Conservation (phyloP, 129 eudicot genomes). For the Smallanthus sonchifolius region DNA sequence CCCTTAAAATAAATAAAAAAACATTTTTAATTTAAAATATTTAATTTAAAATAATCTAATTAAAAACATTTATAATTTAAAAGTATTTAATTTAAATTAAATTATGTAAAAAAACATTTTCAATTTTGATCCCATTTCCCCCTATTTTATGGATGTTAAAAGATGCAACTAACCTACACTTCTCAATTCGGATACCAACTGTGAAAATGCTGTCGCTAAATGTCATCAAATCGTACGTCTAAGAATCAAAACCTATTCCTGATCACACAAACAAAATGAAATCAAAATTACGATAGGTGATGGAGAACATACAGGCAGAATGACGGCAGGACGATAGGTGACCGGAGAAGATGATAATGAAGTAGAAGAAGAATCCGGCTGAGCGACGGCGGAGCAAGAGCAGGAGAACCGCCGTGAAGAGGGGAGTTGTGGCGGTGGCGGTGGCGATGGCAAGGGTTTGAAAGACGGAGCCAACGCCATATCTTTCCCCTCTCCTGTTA, state of each 20-base stretch:
- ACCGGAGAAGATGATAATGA: slow-evolving; percentile 35
- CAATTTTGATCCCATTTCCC: neutral
- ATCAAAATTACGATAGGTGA: neutral
- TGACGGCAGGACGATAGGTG: slow-evolving; percentile 77
- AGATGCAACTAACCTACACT: neutral
- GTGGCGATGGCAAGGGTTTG: slow-evolving; percentile 29
- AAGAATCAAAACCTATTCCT: neutral
- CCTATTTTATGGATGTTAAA: neutral
- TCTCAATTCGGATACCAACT: neutral
- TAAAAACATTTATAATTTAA: too few relatives aligned
- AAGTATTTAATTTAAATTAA: too few relatives aligned
- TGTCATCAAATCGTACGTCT: neutral
- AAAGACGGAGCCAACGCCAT: slow-evolving; percentile 46
- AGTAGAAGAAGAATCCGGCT: slow-evolving; percentile 32
- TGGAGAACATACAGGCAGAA: slow-evolving; percentile 4
- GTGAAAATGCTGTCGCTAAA: neutral
- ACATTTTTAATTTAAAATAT: too few relatives aligned
- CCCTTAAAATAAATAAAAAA: too few relatives aligned
- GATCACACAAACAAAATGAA: neutral
- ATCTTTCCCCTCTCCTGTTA: slow-evolving; percentile 15
- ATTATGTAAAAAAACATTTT: neutral
- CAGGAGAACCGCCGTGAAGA: slow-evolving; percentile 37
- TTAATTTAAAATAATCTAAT: too few relatives aligned
- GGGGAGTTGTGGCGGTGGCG: slow-evolving; percentile 2
- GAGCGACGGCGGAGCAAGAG: slow-evolving; percentile 35